phyloP scores from a whole-genome alignment of 208 protist genomes.

The Leishmania arabica region DNA sequence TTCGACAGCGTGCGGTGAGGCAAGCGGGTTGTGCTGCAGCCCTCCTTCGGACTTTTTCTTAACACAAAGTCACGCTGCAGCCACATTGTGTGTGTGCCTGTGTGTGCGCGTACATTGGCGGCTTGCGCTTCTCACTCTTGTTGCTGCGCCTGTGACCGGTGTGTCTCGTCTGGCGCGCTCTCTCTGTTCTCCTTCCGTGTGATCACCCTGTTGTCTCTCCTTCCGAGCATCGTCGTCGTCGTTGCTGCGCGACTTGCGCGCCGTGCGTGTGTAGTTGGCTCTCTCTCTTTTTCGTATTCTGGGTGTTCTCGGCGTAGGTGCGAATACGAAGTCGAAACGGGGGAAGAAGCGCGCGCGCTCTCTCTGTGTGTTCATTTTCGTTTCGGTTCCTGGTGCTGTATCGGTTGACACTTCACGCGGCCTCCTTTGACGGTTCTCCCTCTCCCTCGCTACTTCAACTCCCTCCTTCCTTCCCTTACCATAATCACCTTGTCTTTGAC shows the following conservation, averaged over 20 bases:
- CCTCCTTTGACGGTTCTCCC: neutral
- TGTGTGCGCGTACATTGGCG: neutral
- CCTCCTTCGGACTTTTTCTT: neutral
- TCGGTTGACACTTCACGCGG: constrained; percentile 8
- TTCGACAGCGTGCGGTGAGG: neutral
- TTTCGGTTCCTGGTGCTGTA: constrained; percentile 6
- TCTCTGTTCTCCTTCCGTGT: neutral
- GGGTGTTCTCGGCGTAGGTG: neutral
- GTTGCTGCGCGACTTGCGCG: neutral
- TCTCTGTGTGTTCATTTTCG: neutral
- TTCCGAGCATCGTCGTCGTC: neutral
- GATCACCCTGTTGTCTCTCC: neutral
- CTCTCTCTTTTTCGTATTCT: neutral
- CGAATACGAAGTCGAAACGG: neutral
- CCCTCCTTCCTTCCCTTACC: neutral
- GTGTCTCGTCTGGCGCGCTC: neutral
- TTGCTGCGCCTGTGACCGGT: neutral
- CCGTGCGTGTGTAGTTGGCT: neutral
- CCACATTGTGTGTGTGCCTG: neutral
- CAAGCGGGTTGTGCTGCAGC: neutral
- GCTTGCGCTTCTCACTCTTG: neutral
- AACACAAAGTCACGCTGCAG: neutral
- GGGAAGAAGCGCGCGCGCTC: no score
- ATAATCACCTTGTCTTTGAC: neutral
- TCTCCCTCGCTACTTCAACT: neutral